Percentiles rank a stretch among this genome's conserved stretches.
phyloP scores from a whole-genome alignment of 768 basidiomycete genomes.

The Suillus fuscotomentosus region DNA sequence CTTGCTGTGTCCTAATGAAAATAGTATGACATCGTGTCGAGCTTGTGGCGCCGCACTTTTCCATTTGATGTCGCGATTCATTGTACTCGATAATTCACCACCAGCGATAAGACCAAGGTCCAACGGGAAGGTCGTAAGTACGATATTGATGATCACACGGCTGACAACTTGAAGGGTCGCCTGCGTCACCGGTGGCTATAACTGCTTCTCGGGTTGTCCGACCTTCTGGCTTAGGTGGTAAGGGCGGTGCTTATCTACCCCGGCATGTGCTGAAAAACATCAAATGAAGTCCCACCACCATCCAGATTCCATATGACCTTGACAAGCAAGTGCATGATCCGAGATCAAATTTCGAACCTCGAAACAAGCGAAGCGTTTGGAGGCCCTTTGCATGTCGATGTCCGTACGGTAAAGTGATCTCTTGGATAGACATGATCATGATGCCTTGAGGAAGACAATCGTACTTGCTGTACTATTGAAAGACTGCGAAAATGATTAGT shows the following conservation, averaged over 20 bases:
- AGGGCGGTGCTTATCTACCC: neutral
- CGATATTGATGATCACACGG: neutral
- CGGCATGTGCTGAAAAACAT: neutral
- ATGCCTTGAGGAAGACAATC: too few species aligned
- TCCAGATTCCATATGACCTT: neutral
- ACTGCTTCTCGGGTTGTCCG: neutral
- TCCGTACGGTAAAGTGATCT: too few species aligned
- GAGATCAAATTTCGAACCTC: too few species aligned
- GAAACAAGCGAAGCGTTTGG: too few species aligned
- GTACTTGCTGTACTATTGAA: too few species aligned
- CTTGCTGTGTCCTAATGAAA: neutral
- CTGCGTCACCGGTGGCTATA: neutral
- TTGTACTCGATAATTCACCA: neutral
- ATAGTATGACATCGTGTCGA: neutral
- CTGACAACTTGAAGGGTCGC: neutral
- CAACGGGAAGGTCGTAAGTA: neutral
- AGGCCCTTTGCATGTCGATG: too few species aligned
- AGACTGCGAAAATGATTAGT: too few species aligned
- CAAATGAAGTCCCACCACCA: neutral
- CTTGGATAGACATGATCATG: too few species aligned
- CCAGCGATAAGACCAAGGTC: too few species aligned
- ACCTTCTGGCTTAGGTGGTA: neutral
- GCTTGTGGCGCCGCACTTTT: neutral
- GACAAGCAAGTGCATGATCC: neutral
- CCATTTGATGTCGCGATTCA: neutral